Evolutionary conservation across 108 stramenopile species (phyloP).

Genomic region (Fragilaria crotonensis): DNA sequence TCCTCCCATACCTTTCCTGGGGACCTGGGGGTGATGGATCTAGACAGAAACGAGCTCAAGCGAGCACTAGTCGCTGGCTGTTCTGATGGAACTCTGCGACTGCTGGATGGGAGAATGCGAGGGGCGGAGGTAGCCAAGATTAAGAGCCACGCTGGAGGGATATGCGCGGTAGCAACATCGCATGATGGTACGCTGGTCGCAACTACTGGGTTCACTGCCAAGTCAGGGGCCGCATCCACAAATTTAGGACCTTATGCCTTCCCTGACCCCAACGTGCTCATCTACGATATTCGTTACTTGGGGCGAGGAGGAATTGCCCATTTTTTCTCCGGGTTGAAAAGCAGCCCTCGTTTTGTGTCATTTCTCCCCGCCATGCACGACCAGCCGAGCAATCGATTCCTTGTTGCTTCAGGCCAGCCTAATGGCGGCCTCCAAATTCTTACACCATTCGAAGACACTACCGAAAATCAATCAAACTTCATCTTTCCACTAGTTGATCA

Average conservation of each 20-base stretch:
- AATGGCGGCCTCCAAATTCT: conserved; percentile 72
- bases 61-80: conserved; percentile 64
- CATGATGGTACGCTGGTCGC: conserved; percentile 60
- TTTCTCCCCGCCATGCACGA: conserved; percentile 47
- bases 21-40: conserved; percentile 45
- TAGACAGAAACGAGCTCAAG: conserved; percentile 42
- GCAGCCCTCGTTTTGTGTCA: conserved; percentile 51
- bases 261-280: conserved; percentile 52
- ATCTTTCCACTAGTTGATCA: conserved; percentile 41
- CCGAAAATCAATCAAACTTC: conserved; percentile 34
- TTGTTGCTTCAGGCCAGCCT: conserved; percentile 65
- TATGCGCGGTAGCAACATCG: conserved; percentile 52
- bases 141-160: conserved; percentile 56
- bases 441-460: conserved; percentile 45
- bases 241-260: conserved; percentile 46
- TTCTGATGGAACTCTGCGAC: conserved; percentile 68
- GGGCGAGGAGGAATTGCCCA: conserved; percentile 75
- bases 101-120: conserved; percentile 55
- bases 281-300: conserved; percentile 73
- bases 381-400: conserved; percentile 28
- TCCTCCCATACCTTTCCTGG: conserved; percentile 43
- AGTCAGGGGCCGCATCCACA: conserved; percentile 18
- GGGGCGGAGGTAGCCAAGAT: conserved; percentile 53
- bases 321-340: conserved; percentile 39
- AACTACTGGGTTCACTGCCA: conserved; percentile 62